A percentile compares a stretch with the other conserved stretches of the same genome.
Conservation (phyloP, 306 rosid genomes). For the Glycine latifolia region DNA sequence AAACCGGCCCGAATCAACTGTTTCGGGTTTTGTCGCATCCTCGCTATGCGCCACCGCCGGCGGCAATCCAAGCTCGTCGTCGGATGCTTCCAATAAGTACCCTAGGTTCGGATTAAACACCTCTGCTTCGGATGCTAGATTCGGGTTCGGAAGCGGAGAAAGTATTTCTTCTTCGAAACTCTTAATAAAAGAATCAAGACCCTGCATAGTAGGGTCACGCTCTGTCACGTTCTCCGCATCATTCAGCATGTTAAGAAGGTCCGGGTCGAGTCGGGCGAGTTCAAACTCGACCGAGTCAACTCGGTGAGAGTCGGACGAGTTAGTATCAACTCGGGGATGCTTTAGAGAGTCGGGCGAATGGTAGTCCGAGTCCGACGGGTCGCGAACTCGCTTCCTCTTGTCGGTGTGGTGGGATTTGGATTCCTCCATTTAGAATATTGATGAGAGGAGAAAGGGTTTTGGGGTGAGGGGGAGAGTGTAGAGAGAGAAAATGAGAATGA, state of each 20-base stretch:
- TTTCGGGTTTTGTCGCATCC: constrained; percentile 18
- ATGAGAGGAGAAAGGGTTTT: too few species aligned
- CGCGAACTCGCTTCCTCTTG: constrained; percentile 46
- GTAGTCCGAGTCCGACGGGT: not conserved
- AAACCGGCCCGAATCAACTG: constrained; percentile 25
- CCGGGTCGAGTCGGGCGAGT: constrained; percentile 52
- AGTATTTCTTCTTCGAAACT: constrained; percentile 85
- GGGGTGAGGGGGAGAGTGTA: not conserved
- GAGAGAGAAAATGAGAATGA: constrained; percentile 44
- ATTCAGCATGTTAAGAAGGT: constrained; percentile 56
- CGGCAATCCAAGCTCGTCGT: constrained; percentile 91
- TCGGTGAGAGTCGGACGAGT: too few species aligned
- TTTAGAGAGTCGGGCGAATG: not conserved
- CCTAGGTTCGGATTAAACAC: constrained; percentile 63
- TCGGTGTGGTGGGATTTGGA: not conserved
- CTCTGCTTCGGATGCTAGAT: not conserved
- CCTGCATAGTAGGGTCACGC: constrained; percentile 51
- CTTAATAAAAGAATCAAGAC: constrained; percentile 65
- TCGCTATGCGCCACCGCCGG: constrained; percentile 48
- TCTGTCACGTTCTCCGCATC: constrained; percentile 63
- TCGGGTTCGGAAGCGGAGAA: constrained; percentile 1
- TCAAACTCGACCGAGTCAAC: not conserved
- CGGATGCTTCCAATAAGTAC: constrained; percentile 79
- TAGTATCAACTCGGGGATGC: not conserved
- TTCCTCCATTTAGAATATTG: constrained; percentile 34